These are phyloP conservation scores for Hirsutella thompsonii DNA, from an alignment of 2,329 filamentous ascomycete species.

Conservation along the genomic window DNA sequence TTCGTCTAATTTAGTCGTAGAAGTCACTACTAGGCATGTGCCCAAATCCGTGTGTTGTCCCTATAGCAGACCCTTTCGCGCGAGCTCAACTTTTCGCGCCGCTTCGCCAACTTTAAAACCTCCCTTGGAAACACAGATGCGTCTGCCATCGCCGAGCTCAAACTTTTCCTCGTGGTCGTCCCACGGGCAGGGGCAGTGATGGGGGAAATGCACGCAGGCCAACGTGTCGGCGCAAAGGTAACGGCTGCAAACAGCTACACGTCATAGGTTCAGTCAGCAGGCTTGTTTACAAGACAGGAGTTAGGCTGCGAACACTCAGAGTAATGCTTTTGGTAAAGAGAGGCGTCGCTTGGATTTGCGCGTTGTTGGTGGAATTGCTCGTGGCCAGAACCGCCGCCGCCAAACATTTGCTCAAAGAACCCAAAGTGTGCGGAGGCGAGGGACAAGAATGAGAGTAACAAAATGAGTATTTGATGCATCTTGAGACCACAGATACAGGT, in stretches of 20 bases:
- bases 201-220: slow-evolving; percentile 89
- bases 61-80: slow-evolving; percentile 67
- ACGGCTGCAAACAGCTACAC: slow-evolving; percentile 68
- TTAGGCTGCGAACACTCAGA: slow-evolving; percentile 40
- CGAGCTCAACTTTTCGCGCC: slow-evolving; percentile 63
- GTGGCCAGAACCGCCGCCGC: slow-evolving; percentile 34
- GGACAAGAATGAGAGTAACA: slow-evolving; percentile 46
- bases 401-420: slow-evolving; percentile 98
- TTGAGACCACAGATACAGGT: too few species aligned
- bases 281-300: neutral
- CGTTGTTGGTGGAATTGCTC: slow-evolving; percentile 46
- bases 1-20: too few species aligned
- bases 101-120: slow-evolving; percentile 63
- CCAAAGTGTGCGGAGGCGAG: slow-evolving; percentile 66
- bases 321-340: slow-evolving; percentile 63
- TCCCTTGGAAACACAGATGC: slow-evolving; percentile 62
- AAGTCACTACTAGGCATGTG: too few species aligned
- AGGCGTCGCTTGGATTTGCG: slow-evolving; percentile 75
- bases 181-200: slow-evolving; percentile 91
- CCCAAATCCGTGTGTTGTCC: too few species aligned
- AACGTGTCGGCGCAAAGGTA: slow-evolving; percentile 93
- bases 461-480: slow-evolving; percentile 19
- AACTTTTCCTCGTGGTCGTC: slow-evolving; percentile 66
- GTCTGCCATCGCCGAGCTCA: slow-evolving; percentile 57
- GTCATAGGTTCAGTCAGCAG: neutral